Conservation (phyloP, 257 asterid species). For the Avicennia marina region DNA sequence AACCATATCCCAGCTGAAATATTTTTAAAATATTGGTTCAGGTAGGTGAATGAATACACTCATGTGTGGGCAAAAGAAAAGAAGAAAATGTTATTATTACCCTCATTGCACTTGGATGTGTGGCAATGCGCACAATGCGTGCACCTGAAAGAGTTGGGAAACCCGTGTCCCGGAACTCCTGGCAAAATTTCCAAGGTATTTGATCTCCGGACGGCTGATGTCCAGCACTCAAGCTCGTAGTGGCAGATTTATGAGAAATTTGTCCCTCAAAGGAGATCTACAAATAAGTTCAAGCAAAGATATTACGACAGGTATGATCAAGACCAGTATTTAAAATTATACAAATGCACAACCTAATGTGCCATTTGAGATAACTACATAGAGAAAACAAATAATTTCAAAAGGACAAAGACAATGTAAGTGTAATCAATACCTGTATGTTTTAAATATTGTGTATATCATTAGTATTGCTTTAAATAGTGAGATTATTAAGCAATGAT, state of each 20-base stretch:
- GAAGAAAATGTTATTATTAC: constrained; percentile 37
- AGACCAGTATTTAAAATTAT: background rate
- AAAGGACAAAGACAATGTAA: too few species aligned
- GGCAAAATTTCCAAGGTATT: constrained; percentile 93
- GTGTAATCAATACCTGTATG: too few species aligned
- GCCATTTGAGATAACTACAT: background rate
- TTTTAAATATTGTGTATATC: too few species aligned
- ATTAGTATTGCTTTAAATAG: too few species aligned
- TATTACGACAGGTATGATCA: constrained; percentile 1
- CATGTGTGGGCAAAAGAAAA: too few species aligned
- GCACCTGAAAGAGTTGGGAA: constrained; percentile 95
- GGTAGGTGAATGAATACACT: constrained; percentile 4
- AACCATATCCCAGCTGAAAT: constrained; percentile 86
- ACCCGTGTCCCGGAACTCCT: constrained; percentile 63
- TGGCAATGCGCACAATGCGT: constrained; percentile 94
- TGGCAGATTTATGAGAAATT: constrained; percentile 73
- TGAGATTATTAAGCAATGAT: too few species aligned
- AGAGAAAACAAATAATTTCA: too few species aligned
- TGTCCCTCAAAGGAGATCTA: constrained; percentile 89
- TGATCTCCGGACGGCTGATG: constrained; percentile 83
- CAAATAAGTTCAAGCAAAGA: constrained; percentile 16
- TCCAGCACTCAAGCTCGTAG: constrained; percentile 62
- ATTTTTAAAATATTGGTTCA: constrained; percentile 12
- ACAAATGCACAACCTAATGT: background rate
- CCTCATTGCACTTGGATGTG: constrained; percentile 96